Base-by-base conservation (phyloP, 2,329 filamentous ascomycete genomes). In the Colletotrichum endophyticum region DNA sequence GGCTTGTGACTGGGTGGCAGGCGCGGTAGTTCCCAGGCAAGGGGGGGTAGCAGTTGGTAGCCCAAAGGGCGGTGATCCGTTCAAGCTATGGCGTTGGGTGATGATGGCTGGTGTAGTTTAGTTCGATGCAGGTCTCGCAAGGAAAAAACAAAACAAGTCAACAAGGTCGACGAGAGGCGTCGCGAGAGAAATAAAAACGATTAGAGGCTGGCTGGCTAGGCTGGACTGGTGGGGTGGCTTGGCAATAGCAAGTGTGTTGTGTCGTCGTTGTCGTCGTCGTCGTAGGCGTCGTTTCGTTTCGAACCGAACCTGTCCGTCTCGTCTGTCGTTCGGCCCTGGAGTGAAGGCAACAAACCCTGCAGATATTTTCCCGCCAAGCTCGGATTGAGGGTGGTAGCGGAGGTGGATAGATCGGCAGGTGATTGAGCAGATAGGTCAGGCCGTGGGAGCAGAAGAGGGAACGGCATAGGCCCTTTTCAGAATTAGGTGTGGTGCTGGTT, bases 251-350 rank as follows among this genome's bases (percentile, higher is more conserved):
- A 44, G 32, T 56, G 36, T 34, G 30, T 49, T 16, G 27, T 19
- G 56, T 44, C 34, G 34, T 64, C 34, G 62, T 34, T 25, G 56
- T 59, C 2, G 56, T 59, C 2, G 56, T 59, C 27, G 56, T 59
- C 34, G 62, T 64, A 15, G 62, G 27, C 64, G 39, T 67, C 64
- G 64, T 67, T 36, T 66, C 69, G 67, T 66, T 22, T 75, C 44
- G 68, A 49, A 44, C 39, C 62, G 68, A 49, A 44, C 39, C 62
- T 69, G 72, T 28, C 28, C 53, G 72, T 72, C 44, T 44, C 72
- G 72, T 72, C 68, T 66, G 72, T 72, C 34, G 49, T 72, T 66
- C 72, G 72, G 68, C 68, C 67, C 61, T 66, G 27, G 36, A 15
- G 39, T 22, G 12, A 39, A 30, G 39, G n/a, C 27, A 61, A 59